Evolutionary conservation across 169 alveolate species (phyloP).

Genomic region (Miamiensis avidus): DNA sequence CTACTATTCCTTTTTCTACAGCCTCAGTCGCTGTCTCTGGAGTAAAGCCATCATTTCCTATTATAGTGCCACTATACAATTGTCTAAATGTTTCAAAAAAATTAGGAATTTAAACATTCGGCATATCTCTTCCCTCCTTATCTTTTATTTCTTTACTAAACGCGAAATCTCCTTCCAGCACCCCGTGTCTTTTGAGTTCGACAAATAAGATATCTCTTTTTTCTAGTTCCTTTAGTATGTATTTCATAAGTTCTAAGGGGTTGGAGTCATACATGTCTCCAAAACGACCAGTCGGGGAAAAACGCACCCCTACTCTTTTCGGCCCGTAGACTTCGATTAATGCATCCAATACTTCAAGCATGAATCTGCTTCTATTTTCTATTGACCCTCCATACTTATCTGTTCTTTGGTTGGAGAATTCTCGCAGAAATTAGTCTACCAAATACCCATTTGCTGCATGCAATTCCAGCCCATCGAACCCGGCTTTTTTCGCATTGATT

Average conservation of each 20-base stretch:
- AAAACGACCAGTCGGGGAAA: constrained; percentile 38
- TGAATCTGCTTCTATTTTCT: constrained; percentile 66
- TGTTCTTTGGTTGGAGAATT: constrained; percentile 50
- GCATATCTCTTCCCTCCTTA: background rate
- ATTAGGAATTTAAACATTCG: constrained; percentile 31
- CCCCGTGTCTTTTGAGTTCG: constrained; percentile 33
- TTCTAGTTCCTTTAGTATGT: constrained; percentile 38
- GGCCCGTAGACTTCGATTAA: constrained; percentile 47
- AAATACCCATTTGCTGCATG: constrained; percentile 72
- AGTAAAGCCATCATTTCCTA: constrained; percentile 17
- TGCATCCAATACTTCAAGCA: constrained; percentile 39
- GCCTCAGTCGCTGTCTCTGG: background rate
- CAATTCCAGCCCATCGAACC: constrained; percentile 78
- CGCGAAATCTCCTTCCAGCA: background rate
- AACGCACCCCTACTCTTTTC: constrained; percentile 9
- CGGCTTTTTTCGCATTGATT: constrained; percentile 63
- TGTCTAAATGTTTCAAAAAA: constrained; percentile 20
- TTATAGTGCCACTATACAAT: constrained; percentile 27
- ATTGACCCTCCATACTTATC: constrained; percentile 72
- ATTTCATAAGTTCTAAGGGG: constrained; percentile 26
- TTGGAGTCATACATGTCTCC: constrained; percentile 39
- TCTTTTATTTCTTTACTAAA: too few relatives aligned
- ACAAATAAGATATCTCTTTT: constrained; percentile 47
- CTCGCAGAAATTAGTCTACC: constrained; percentile 60
- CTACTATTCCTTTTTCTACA: constrained; percentile 1